Evolutionary conservation across 179 eudicot species (phyloP).

Genomic region (Sideroxylon spinosum): DNA sequence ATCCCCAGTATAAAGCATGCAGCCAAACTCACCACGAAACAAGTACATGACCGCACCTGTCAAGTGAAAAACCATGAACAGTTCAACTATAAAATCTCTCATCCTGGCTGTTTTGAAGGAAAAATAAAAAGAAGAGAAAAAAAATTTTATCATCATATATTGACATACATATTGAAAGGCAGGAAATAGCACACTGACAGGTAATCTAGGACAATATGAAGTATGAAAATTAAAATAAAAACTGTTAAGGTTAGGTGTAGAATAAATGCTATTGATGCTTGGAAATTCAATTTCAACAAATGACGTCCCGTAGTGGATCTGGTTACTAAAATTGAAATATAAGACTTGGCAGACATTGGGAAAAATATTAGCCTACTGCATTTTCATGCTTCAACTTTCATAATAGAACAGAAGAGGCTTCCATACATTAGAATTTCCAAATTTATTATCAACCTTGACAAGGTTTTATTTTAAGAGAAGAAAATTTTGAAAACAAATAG

Average conservation of each 20-base stretch:
- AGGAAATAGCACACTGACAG: neutral
- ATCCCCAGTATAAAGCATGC: conserved; percentile 79
- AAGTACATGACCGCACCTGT: conserved; percentile 84
- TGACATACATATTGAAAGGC: neutral
- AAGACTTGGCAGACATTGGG: neutral
- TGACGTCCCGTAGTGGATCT: neutral
- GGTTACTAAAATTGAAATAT: neutral
- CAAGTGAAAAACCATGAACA: conserved; percentile 1
- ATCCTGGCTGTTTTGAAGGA: neutral
- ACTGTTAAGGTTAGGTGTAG: neutral
- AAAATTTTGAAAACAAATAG: too few relatives aligned
- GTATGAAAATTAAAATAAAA: neutral
- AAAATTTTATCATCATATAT: neutral
- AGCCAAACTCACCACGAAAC: conserved; percentile 77
- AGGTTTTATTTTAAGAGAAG: neutral
- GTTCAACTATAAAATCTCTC: neutral
- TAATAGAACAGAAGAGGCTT: neutral
- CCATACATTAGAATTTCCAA: neutral
- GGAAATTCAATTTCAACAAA: neutral
- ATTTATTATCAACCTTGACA: neutral
- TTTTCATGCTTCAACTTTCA: neutral
- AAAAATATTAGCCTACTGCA: neutral
- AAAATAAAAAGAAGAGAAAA: neutral
- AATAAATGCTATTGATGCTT: neutral
- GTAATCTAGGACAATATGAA: neutral